Conservation (phyloP, 257 asterid species). For the Penstemon barbatus region DNA sequence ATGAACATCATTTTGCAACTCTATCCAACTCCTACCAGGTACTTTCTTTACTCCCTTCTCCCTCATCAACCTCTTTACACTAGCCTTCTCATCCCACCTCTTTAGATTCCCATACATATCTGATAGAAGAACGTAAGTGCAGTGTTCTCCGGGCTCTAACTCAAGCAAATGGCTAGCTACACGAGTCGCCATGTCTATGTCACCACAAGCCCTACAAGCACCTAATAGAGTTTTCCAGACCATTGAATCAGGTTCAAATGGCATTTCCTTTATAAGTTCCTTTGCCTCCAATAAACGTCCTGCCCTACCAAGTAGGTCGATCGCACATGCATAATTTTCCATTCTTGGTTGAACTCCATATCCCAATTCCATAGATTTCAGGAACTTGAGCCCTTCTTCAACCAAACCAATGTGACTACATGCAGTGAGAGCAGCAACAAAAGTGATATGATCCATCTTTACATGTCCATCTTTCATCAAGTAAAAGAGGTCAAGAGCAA, state of each 20-base stretch:
- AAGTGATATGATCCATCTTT: constrained; percentile 74
- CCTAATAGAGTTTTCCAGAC: constrained; percentile 82
- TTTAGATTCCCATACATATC: constrained; percentile 76
- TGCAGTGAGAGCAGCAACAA: constrained; percentile 82
- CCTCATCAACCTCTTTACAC: constrained; percentile 69
- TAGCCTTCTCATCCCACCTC: constrained; percentile 80
- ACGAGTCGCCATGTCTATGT: constrained; percentile 62
- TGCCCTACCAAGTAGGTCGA: constrained; percentile 86
- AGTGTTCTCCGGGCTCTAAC: constrained; percentile 77
- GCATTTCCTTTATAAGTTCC: constrained; percentile 63
- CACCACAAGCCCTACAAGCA: constrained; percentile 80
- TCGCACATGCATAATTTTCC: constrained; percentile 89
- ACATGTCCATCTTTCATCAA: constrained; percentile 50
- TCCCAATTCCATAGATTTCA: constrained; percentile 58
- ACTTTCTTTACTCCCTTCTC: constrained; percentile 67
- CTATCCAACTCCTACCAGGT: constrained; percentile 97
- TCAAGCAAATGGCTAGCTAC: constrained; percentile 61
- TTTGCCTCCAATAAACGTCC: constrained; percentile 65
- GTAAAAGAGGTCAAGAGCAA: constrained; percentile 62
- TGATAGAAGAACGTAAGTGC: constrained; percentile 77
- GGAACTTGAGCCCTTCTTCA: constrained; percentile 59
- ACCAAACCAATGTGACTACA: constrained; percentile 90
- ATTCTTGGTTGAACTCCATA: constrained; percentile 60
- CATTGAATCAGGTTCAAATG: constrained; percentile 67
- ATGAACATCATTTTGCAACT: constrained; percentile 58